These are phyloP conservation scores for Nemania bipapillata DNA, from an alignment of 2,329 filamentous ascomycete species.

Conservation along the genomic window DNA sequence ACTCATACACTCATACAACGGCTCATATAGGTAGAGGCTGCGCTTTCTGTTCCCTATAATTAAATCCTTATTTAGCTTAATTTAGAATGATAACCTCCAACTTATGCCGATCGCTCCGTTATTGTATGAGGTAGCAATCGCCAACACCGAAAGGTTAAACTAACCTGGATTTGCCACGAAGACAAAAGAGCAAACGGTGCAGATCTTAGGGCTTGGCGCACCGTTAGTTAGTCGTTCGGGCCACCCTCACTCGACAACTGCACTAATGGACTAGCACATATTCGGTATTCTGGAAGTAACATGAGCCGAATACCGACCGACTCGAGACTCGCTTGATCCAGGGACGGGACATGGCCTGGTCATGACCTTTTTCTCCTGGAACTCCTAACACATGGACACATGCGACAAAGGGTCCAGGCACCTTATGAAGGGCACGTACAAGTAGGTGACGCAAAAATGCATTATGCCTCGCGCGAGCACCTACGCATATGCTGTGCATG, in stretches of 20 bases:
- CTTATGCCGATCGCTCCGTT: background rate
- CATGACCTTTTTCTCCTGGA: background rate
- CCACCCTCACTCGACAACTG: background rate
- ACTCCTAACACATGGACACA: background rate
- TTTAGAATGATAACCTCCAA: background rate
- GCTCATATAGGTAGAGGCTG: background rate
- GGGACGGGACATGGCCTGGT: background rate
- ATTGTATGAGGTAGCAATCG: background rate
- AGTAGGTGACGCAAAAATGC: background rate
- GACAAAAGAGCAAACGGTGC: background rate
- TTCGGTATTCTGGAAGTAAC: background rate
- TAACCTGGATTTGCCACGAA: background rate
- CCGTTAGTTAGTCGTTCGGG: background rate
- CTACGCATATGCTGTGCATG: background rate
- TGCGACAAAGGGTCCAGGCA: background rate
- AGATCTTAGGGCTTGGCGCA: slow-evolving; percentile 1
- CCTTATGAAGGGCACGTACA: background rate
- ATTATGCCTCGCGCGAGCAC: background rate
- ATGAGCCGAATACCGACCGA: background rate
- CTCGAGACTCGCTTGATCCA: slow-evolving; percentile 5
- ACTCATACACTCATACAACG: too few relatives aligned
- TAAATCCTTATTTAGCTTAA: background rate
- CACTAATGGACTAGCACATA: background rate
- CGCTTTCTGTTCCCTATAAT: background rate
- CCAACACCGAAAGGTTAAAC: background rate